Conservation (phyloP, 2,329 filamentous ascomycete genomes). For the Cladorrhinum sp. region DNA sequence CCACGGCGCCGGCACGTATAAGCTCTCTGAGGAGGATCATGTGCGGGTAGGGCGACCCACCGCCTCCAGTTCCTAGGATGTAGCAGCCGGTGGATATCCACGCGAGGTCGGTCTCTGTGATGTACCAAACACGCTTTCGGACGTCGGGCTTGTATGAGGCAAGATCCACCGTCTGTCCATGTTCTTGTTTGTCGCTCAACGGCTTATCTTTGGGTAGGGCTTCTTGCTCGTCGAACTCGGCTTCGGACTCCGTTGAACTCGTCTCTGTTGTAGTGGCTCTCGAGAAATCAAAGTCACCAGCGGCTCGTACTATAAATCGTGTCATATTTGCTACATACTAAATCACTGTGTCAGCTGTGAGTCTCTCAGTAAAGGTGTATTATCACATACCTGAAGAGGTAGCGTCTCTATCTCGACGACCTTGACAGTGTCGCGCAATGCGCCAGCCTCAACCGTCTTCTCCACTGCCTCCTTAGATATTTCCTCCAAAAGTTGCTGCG, state of each 20-base stretch:
- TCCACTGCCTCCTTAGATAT: constrained; percentile 42
- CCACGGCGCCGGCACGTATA: constrained; percentile 47
- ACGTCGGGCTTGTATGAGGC: constrained; percentile 48
- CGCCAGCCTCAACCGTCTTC: constrained; percentile 45
- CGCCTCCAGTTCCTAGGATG: constrained; percentile 60
- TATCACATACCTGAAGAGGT: constrained; percentile 45
- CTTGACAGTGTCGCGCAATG: constrained; percentile 41
- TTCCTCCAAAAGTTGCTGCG: constrained; percentile 37
- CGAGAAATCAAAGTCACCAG: constrained; percentile 53
- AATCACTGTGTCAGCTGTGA: background rate
- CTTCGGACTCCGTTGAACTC: background rate
- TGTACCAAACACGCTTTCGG: constrained; percentile 51
- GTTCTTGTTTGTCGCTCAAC: constrained; percentile 17
- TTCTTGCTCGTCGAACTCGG: constrained; percentile 29
- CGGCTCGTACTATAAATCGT: constrained; percentile 57
- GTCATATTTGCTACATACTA: constrained; percentile 53
- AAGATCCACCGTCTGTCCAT: constrained; percentile 27
- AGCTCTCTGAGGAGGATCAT: constrained; percentile 51
- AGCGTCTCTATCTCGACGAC: constrained; percentile 53
- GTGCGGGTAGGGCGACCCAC: constrained; percentile 52
- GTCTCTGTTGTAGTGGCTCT: constrained; percentile 24
- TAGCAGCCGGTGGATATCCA: constrained; percentile 60
- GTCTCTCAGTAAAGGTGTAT: background rate
- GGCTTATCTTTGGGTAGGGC: constrained; percentile 20
- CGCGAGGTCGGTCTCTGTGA: constrained; percentile 55